Evolutionary conservation across 192 early-diverging fungal species (phyloP), one percentile per base, ranked within the genome.

Genomic region (Nowakowskiella sp.): DNA sequence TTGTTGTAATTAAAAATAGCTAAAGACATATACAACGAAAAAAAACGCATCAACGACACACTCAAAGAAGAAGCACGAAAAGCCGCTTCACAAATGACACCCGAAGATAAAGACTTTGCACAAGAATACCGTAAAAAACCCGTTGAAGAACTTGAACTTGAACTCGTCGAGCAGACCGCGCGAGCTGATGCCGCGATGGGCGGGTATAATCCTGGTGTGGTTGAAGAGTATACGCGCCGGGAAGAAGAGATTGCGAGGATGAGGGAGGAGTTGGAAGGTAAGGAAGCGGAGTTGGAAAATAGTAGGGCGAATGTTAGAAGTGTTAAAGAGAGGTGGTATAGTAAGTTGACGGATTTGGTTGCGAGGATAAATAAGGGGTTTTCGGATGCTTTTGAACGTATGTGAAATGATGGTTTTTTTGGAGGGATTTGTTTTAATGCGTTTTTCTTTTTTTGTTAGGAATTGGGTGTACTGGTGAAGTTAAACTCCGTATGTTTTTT

Each of bases 381-480:
- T 54, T 71, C 78, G 1, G 60, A 60, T 1, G 80, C 86, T 33
- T 90, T 97, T 59, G 72, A 84, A 27, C 65, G 74, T 67, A 82
- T 49, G 53, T 60, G 24, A 23, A 42, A 34, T 60, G 31, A 10
- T 1, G 10, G 28, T 0, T 6, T 44, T 26, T 44, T 6, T 26
- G 24, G 28, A 26, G 3, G 34, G 48, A 16, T 3, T n/a, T n/a
- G n/a, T n/a, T 49, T 66, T 59, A 49, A n/a, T 13, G 31, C 19
- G 31, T 23, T 50, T 23, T 30, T 22, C 1, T 31, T 50, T 19
- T 8, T 19, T 36, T 6, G 2, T 16, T 46, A 84, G 81, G 66
- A 16, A 90, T 92, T 64, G 84, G 80, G 13, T 89, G 85, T 60
- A 81, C 78, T 19, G 89, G 86, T 13, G 84, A 90, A 60, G 82